phyloP scores from a whole-genome alignment of 2,329 filamentous ascomycete genomes.

The Paecilomyces sp. region DNA sequence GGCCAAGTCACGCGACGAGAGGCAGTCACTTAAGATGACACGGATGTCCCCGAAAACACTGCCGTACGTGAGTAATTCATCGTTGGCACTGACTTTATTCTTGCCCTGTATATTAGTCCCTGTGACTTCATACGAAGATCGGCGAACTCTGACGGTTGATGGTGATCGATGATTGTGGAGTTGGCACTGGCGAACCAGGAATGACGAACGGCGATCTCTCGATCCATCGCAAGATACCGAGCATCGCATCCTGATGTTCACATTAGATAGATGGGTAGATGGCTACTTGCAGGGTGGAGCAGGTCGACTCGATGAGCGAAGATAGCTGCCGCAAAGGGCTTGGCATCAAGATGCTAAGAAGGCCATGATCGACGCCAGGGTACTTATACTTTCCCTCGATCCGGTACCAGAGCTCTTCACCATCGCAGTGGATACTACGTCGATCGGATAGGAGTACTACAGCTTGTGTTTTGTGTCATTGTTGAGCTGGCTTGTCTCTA shows the following conservation, averaged over 20 bases:
- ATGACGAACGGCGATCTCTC: not conserved
- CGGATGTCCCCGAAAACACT: not conserved
- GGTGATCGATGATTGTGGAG: not conserved
- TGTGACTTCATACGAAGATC: not conserved
- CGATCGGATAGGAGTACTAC: not conserved
- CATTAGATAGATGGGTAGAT: too few relatives aligned
- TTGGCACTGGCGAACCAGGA: not conserved
- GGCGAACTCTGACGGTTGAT: not conserved
- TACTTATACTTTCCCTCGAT: not conserved
- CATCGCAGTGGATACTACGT: not conserved
- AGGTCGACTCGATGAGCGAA: not conserved
- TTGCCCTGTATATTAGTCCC: not conserved
- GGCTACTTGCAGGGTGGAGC: not conserved
- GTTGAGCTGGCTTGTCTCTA: not conserved
- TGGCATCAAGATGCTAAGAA: not conserved
- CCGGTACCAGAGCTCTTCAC: not conserved
- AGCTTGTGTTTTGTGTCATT: not conserved
- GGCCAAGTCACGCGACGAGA: not conserved
- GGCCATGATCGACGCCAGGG: not conserved
- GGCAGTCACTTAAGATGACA: not conserved
- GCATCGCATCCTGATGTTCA: too few relatives aligned
- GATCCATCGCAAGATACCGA: not conserved
- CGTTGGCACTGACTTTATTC: not conserved
- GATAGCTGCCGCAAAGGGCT: not conserved
- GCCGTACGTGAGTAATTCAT: not conserved